Evolutionary conservation across 2,329 filamentous ascomycete genomes (phyloP).

Genomic region (Pseudocercospora eumusae): DNA sequence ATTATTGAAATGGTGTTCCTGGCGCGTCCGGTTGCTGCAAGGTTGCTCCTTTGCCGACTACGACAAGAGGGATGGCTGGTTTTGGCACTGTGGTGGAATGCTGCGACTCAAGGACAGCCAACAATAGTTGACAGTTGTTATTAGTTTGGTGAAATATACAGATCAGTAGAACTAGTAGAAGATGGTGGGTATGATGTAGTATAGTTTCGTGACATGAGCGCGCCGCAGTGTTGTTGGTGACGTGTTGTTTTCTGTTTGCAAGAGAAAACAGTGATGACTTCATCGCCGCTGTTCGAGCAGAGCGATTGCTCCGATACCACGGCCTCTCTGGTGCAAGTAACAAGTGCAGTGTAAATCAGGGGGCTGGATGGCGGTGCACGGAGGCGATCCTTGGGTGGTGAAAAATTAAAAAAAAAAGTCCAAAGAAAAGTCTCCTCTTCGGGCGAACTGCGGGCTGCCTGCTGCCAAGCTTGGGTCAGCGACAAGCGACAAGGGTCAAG

Average conservation of each 20-base stretch:
- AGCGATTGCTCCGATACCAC: neutral
- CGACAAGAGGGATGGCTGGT: neutral
- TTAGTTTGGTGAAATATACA: too few relatives aligned
- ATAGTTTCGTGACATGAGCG: conserved; percentile 5
- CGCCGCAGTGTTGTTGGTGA: neutral
- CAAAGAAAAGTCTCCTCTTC: neutral
- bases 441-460: neutral
- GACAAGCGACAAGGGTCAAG: neutral
- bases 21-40: neutral
- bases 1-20: neutral
- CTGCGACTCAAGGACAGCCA: neutral
- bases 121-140: too few relatives aligned
- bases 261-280: conserved; percentile 6
- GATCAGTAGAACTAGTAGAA: neutral
- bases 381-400: neutral
- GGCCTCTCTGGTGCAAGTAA: neutral
- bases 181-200: neutral
- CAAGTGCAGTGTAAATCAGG: neutral
- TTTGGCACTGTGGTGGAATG: neutral
- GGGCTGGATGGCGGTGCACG: neutral
- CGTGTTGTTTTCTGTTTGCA: conserved; percentile 3
- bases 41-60: neutral
- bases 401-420: neutral
- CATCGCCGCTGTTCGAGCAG: neutral
- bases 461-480: neutral